These are phyloP conservation scores for Kazachstania viticola DNA, from an alignment of 805 yeast species.

Conservation along the genomic window DNA sequence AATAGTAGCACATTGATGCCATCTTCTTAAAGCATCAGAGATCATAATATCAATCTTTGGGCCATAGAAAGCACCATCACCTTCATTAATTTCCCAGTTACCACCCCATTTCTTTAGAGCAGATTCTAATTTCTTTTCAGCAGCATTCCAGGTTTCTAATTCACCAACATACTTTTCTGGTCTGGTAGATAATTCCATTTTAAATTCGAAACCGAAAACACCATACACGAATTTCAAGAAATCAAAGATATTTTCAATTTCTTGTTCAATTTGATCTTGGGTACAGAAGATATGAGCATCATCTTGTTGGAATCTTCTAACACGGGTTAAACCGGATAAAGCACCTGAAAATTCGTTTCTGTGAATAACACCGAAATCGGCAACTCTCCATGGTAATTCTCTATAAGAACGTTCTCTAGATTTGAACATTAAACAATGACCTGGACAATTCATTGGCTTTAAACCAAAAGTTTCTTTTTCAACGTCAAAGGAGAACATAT, in stretches of 20 bases:
- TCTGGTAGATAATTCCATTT: conserved; percentile 94
- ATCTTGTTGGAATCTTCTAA: conserved; percentile 97
- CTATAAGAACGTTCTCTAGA: conserved; percentile 90
- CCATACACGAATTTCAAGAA: conserved; percentile 81
- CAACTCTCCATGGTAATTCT: conserved; percentile 97
- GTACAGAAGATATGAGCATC: conserved; percentile 98
- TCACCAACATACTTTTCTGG: conserved; percentile 96
- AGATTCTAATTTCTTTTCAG: conserved; percentile 72
- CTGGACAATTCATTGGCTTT: conserved; percentile 90
- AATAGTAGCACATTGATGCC: conserved; percentile 98
- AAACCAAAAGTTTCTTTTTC: conserved; percentile 93
- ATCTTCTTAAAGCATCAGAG: conserved; percentile 86
- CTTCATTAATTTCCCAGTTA: conserved; percentile 88
- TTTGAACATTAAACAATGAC: conserved; percentile 88
- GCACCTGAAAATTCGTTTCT: conserved; percentile 97
- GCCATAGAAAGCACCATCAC: conserved; percentile 95
- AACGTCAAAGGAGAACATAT: conserved; percentile 93
- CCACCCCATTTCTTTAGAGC: conserved; percentile 82
- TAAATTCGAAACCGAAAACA: conserved; percentile 85
- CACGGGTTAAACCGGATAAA: conserved; percentile 87
- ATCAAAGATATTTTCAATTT: conserved; percentile 74
- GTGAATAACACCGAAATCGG: conserved; percentile 95
- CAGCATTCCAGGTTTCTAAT: conserved; percentile 83
- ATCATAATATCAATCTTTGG: conserved; percentile 95
- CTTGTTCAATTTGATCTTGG: conserved; percentile 77